Evolutionary conservation across 495 filamentous ascomycete genomes (phyloP).

Genomic region (Daldinia caldariorum): DNA sequence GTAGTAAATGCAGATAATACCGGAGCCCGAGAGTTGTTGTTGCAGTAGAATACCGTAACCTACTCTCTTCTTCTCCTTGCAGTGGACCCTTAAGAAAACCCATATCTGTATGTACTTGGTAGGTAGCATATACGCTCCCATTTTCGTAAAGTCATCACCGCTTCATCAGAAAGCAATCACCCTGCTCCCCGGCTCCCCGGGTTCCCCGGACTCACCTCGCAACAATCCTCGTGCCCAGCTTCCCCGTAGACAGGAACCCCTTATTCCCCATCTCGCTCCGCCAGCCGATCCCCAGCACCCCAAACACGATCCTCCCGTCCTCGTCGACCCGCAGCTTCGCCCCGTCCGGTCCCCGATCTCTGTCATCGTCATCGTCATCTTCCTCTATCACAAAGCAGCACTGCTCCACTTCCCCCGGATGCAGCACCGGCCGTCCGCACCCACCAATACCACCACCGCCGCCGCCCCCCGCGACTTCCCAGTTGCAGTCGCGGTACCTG

Average conservation of each 20-base stretch:
- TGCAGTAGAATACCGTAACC: neutral
- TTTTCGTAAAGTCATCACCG: neutral
- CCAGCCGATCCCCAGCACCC: slow-evolving; percentile 88
- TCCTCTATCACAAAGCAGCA: slow-evolving; percentile 89
- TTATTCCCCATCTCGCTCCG: slow-evolving; percentile 87
- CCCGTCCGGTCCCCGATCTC: neutral
- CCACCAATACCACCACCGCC: too few relatives aligned
- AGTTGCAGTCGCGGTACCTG: slow-evolving; percentile 61
- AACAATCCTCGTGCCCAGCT: slow-evolving; percentile 66
- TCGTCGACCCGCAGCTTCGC: slow-evolving; percentile 48
- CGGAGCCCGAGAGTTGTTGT: neutral
- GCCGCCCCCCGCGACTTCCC: slow-evolving; percentile 55
- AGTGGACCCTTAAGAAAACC: too few relatives aligned
- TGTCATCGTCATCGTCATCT: too few relatives aligned
- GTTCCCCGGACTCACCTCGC: slow-evolving; percentile 35
- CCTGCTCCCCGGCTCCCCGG: neutral
- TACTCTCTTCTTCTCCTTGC: neutral
- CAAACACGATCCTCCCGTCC: slow-evolving; percentile 73
- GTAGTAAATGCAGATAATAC: neutral
- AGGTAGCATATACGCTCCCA: neutral
- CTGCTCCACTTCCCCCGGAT: slow-evolving; percentile 88
- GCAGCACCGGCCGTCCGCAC: slow-evolving; percentile 74
- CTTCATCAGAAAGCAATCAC: neutral
- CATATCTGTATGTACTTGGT: too few relatives aligned
- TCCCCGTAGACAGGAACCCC: slow-evolving; percentile 87